These are phyloP conservation scores for Neurospora pannonica DNA, from an alignment of 495 filamentous ascomycete species.

Conservation along the genomic window DNA sequence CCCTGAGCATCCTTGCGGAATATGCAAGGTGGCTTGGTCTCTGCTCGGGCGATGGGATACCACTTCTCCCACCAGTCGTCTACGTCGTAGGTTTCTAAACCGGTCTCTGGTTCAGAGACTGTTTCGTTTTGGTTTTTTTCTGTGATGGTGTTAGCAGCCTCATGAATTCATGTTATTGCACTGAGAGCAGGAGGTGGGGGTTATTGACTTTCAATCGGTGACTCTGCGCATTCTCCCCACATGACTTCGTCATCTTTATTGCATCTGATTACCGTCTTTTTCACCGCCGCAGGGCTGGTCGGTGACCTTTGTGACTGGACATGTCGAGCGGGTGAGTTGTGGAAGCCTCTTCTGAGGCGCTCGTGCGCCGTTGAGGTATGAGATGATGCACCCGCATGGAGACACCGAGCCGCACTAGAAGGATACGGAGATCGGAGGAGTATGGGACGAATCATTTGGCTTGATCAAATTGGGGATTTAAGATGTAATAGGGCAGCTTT, in stretches of 20 bases:
- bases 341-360: neutral
- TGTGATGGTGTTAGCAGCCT: slow-evolving; percentile 14
- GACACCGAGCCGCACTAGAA: neutral
- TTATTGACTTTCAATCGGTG: neutral
- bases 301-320: neutral
- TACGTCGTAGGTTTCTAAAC: slow-evolving; percentile 33
- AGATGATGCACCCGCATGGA: neutral
- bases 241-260: neutral
- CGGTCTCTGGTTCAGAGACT: slow-evolving; percentile 13
- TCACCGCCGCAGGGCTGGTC: neutral
- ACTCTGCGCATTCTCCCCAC: neutral
- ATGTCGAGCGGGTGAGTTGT: neutral
- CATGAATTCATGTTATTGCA: neutral
- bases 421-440: neutral
- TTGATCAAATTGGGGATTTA: neutral
- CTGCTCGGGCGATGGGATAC: slow-evolving; percentile 2
- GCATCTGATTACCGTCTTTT: neutral
- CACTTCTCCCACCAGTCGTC: slow-evolving; percentile 22
- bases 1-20: neutral
- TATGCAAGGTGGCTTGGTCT: neutral
- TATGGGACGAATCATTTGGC: neutral
- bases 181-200: neutral
- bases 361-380: neutral
- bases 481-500: neutral
- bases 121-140: slow-evolving; percentile 42